A percentile compares a stretch with the other conserved stretches of the same genome.
phyloP scores from a whole-genome alignment of 2,329 filamentous ascomycete species.

The Tolypocladium inflatum region DNA sequence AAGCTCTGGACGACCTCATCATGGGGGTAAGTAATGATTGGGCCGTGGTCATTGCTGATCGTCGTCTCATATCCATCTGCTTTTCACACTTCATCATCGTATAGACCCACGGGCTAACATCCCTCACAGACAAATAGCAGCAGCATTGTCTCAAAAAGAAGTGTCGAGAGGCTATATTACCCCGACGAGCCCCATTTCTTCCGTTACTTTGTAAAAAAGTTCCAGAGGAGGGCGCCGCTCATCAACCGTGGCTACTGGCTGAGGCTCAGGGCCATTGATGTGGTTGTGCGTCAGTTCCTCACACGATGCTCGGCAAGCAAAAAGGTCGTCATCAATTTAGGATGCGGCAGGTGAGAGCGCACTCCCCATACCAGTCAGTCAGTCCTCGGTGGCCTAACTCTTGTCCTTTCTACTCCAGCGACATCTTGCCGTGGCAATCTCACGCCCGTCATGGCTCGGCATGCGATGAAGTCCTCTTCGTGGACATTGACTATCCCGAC shows the following conservation, averaged over 20 bases:
- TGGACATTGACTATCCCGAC: slow-evolving; percentile 81
- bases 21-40: slow-evolving; percentile 38
- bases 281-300: slow-evolving; percentile 67
- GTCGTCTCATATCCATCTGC: background rate
- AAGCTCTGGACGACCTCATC: slow-evolving; percentile 39
- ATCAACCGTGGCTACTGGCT: slow-evolving; percentile 89
- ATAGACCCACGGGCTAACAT: background rate
- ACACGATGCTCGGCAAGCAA: slow-evolving; percentile 37
- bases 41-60: background rate
- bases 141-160: slow-evolving; percentile 86
- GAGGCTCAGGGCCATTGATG: slow-evolving; percentile 72
- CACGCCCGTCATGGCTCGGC: slow-evolving; percentile 54
- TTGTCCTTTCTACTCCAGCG: slow-evolving; percentile 39
- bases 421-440: slow-evolving; percentile 79
- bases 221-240: slow-evolving; percentile 71
- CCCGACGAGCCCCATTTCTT: slow-evolving; percentile 73
- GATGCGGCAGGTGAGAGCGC: slow-evolving; percentile 76
- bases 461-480: slow-evolving; percentile 54
- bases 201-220: slow-evolving; percentile 77
- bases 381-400: background rate
- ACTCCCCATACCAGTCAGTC: background rate
- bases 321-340: slow-evolving; percentile 75
- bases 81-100: background rate
- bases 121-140: slow-evolving; percentile 67
- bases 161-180: slow-evolving; percentile 83